Evolutionary conservation across 75 land plant species (phyloP).

Genomic region (Cunninghamia lanceolata): DNA sequence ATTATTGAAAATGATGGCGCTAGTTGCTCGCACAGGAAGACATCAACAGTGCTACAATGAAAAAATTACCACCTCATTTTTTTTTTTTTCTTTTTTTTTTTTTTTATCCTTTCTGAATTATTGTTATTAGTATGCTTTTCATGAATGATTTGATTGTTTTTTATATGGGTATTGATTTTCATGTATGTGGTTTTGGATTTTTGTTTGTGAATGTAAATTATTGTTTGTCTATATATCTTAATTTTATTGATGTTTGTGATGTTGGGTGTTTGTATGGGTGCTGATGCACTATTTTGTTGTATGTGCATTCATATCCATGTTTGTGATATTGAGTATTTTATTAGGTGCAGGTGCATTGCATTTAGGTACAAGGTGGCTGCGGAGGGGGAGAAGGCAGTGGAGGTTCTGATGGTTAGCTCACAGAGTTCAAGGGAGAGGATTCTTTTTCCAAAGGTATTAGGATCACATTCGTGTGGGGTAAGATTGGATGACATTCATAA

Average conservation of each 20-base stretch:
- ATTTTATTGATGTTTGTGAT: not conserved
- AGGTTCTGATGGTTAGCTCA: too few species aligned
- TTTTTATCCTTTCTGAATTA: too few species aligned
- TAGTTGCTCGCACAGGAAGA: conserved; percentile 84
- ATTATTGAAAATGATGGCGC: conserved; percentile 37
- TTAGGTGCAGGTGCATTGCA: too few species aligned
- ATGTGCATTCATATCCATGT: not conserved
- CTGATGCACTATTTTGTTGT: not conserved
- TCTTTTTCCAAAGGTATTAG: not conserved
- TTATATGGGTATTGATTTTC: too few species aligned
- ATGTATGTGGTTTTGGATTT: not conserved
- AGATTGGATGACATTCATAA: too few species aligned
- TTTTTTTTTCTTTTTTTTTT: conserved; percentile 29
- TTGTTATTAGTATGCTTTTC: not conserved
- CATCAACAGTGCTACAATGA: conserved; percentile 78
- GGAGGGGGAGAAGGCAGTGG: not conserved
- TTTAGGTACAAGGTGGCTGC: not conserved
- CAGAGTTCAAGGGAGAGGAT: not conserved
- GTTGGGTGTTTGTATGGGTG: too few species aligned
- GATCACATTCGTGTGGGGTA: not conserved
- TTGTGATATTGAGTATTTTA: too few species aligned
- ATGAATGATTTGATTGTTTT: too few species aligned
- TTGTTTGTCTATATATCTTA: too few species aligned
- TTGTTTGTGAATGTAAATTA: not conserved
- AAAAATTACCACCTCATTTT: conserved; percentile 72